A percentile compares a stretch with the other conserved stretches of the same genome.
phyloP scores from a whole-genome alignment of 129 eudicot species.

The Tagetes erecta region DNA sequence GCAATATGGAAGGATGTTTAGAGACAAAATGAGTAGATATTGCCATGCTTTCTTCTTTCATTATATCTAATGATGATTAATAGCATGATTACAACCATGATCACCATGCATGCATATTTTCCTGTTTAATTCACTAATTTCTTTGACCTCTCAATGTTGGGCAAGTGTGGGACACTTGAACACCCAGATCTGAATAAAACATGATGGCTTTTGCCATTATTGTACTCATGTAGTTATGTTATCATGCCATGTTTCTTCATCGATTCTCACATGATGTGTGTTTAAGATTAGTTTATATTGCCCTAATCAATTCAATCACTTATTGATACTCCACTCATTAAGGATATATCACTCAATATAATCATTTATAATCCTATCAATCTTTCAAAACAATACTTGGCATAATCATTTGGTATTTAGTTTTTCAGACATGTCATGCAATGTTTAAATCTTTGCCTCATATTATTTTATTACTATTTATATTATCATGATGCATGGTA shows the following conservation, averaged over 20 bases:
- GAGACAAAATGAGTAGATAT: constrained; percentile 43
- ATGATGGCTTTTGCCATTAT: constrained; percentile 35
- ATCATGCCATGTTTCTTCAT: constrained; percentile 33
- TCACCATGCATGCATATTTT: constrained; percentile 36
- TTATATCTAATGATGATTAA: constrained; percentile 38
- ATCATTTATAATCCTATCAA: constrained; percentile 17
- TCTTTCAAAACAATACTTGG: constrained; percentile 15
- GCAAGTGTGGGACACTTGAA: constrained; percentile 42
- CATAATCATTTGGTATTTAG: constrained; percentile 15
- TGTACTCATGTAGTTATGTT: constrained; percentile 36
- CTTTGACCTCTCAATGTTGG: constrained; percentile 37
- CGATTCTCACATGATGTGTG: constrained; percentile 35
- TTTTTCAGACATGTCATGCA: not conserved
- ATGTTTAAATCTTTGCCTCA: constrained; percentile 4
- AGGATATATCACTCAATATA: constrained; percentile 19
- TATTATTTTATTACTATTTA: not conserved
- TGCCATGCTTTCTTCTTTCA: constrained; percentile 46
- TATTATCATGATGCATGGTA: not conserved
- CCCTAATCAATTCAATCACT: constrained; percentile 36
- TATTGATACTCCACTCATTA: constrained; percentile 38
- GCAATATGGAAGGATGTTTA: constrained; percentile 19
- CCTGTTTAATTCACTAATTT: constrained; percentile 22
- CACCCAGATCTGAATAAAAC: constrained; percentile 36
- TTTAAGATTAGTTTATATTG: constrained; percentile 30
- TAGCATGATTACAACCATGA: constrained; percentile 35